Evolutionary conservation across 257 asterid genomes (phyloP).

Genomic region (Echium plantagineum): DNA sequence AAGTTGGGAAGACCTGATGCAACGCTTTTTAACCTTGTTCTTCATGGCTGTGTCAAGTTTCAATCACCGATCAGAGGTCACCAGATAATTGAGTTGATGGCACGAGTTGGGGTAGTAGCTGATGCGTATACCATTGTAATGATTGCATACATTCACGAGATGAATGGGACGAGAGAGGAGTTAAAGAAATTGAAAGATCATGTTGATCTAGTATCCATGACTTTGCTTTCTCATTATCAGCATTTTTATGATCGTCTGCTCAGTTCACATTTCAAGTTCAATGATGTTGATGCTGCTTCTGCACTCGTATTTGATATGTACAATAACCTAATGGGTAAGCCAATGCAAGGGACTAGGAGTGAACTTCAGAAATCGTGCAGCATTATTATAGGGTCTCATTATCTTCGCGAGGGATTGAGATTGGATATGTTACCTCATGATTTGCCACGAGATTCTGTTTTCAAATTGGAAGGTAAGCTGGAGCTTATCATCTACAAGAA

Average conservation of each 20-base stretch:
- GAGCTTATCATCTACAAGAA: neutral
- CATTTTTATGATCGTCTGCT: slow-evolving; percentile 60
- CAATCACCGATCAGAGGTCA: slow-evolving; percentile 55
- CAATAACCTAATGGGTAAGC: slow-evolving; percentile 10
- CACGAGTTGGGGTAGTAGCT: slow-evolving; percentile 44
- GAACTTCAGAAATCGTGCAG: slow-evolving; percentile 23
- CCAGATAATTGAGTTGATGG: slow-evolving; percentile 66
- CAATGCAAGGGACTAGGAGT: slow-evolving; percentile 9
- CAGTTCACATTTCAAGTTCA: slow-evolving; percentile 60
- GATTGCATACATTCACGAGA: slow-evolving; percentile 60
- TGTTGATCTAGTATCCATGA: slow-evolving; percentile 34
- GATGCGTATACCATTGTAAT: slow-evolving; percentile 61
- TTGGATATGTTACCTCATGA: slow-evolving; percentile 5
- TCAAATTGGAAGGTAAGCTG: slow-evolving; percentile 27
- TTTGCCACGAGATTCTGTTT: slow-evolving; percentile 39
- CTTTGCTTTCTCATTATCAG: slow-evolving; percentile 32
- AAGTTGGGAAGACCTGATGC: slow-evolving; percentile 35
- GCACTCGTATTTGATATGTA: slow-evolving; percentile 42
- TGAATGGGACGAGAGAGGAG: slow-evolving; percentile 60
- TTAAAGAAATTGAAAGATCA: slow-evolving; percentile 47
- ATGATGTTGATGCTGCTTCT: slow-evolving; percentile 67
- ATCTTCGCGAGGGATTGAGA: slow-evolving; percentile 6
- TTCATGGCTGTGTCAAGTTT: slow-evolving; percentile 64
- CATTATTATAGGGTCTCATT: slow-evolving; percentile 57
- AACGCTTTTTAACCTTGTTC: slow-evolving; percentile 62